These are phyloP conservation scores for Thelonectria rubi DNA, from an alignment of 2,329 filamentous ascomycete species.

Conservation along the genomic window DNA sequence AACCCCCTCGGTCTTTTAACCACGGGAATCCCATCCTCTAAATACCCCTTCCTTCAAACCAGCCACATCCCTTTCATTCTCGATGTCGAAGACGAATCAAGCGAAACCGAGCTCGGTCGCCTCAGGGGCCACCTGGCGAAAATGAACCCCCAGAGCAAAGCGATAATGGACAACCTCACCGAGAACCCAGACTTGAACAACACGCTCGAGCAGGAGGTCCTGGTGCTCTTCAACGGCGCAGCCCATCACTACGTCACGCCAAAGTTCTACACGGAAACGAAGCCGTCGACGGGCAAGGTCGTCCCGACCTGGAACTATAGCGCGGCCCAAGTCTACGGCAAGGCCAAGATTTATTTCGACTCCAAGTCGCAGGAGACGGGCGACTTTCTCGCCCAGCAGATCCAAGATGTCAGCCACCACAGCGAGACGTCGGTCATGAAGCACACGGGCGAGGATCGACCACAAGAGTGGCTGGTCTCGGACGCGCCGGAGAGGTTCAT, in stretches of 20 bases:
- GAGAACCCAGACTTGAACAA: conserved; percentile 22
- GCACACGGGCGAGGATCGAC: conserved; percentile 51
- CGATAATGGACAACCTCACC: conserved; percentile 59
- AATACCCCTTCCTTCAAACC: conserved; percentile 61
- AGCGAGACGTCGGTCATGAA: conserved; percentile 66
- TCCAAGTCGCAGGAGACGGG: conserved; percentile 53
- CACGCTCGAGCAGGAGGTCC: conserved; percentile 62
- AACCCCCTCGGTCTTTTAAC: conserved; percentile 71
- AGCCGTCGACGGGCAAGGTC: conserved; percentile 70
- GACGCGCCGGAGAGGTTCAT: conserved; percentile 67
- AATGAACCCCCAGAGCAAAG: conserved; percentile 70
- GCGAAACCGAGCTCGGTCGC: conserved; percentile 50
- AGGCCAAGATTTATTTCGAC: conserved; percentile 62
- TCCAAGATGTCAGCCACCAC: conserved; percentile 60
- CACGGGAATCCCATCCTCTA: conserved; percentile 63
- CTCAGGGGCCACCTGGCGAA: conserved; percentile 71
- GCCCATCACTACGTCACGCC: conserved; percentile 73
- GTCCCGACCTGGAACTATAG: conserved; percentile 78
- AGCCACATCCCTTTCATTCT: conserved; percentile 70
- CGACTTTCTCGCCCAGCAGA: conserved; percentile 57
- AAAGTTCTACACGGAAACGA: conserved; percentile 73
- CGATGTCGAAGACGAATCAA: conserved; percentile 55
- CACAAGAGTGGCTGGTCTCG: conserved; percentile 61
- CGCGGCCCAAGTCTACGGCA: conserved; percentile 70
- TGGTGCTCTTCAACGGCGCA: conserved; percentile 69